A percentile compares a stretch with the other conserved stretches of the same genome.
Conservation (phyloP, 805 yeast genomes). For the Phaffomyces thermotolerans region DNA sequence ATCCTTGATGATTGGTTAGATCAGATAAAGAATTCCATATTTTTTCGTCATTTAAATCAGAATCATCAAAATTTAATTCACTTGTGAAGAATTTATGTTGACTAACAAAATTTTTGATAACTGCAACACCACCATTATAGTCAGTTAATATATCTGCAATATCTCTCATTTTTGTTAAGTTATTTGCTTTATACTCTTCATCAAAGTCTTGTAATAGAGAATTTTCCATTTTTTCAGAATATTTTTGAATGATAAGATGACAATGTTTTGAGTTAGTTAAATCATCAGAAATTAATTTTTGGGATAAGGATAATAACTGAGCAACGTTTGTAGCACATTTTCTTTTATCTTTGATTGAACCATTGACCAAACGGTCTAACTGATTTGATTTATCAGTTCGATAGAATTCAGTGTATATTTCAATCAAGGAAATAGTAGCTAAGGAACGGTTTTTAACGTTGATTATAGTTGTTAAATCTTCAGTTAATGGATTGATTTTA, state of each 20-base stretch:
- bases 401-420: conserved; percentile 71
- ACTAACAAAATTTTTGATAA: conserved; percentile 73
- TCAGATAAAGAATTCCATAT: conserved; percentile 57
- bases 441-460: conserved; percentile 66
- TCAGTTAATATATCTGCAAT: conserved; percentile 67
- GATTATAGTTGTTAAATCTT: conserved; percentile 57
- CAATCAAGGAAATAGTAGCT: conserved; percentile 64
- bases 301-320: conserved; percentile 56
- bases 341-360: conserved; percentile 45
- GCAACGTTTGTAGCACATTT: conserved; percentile 65
- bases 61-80: conserved; percentile 18
- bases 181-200: conserved; percentile 62
- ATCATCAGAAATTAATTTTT: conserved; percentile 52
- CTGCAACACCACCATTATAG: conserved; percentile 80
- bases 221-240: conserved; percentile 71
- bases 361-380: conserved; percentile 49
- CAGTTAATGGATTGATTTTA: conserved; percentile 64
- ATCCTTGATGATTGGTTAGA: conserved; percentile 43
- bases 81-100: conserved; percentile 63
- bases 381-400: conserved; percentile 41
- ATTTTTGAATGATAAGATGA: conserved; percentile 48
- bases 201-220: conserved; percentile 64
- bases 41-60: conserved; percentile 34
- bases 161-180: conserved; percentile 65
- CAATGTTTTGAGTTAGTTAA: conserved; percentile 34